phyloP scores from a whole-genome alignment of 2,329 filamentous ascomycete genomes.

The Rhynchosporium graminicola region DNA sequence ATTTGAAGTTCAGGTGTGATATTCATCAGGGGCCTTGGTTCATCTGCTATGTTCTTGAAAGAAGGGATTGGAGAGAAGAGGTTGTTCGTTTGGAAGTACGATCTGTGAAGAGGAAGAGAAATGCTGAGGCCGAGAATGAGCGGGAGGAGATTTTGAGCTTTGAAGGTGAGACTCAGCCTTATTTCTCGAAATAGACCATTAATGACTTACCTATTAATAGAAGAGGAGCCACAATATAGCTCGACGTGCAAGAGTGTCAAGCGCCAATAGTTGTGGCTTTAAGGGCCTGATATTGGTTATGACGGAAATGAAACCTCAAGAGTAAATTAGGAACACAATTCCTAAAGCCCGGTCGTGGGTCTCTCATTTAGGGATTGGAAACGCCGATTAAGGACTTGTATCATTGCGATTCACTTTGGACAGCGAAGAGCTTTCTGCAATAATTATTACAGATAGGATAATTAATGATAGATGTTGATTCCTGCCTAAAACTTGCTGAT shows the following conservation, averaged over 20 bases:
- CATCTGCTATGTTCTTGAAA: slow-evolving; percentile 9
- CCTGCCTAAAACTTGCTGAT: not conserved
- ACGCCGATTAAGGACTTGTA: not conserved
- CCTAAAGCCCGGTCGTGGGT: too few relatives aligned
- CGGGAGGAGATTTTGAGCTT: not conserved
- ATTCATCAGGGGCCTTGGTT: slow-evolving; percentile 11
- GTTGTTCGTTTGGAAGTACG: not conserved
- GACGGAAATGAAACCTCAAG: not conserved
- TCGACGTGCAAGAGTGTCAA: not conserved
- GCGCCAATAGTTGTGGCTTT: not conserved
- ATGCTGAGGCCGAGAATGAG: not conserved
- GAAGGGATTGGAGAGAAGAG: not conserved
- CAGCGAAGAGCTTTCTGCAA: not conserved
- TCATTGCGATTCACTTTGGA: not conserved
- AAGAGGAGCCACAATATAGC: not conserved
- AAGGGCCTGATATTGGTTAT: not conserved
- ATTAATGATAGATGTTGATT: too few relatives aligned
- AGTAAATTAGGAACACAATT: too few relatives aligned
- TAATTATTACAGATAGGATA: not conserved
- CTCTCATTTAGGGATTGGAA: too few relatives aligned
- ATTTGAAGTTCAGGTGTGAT: slow-evolving; percentile 19
- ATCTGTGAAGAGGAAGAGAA: not conserved
- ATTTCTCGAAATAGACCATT: not conserved
- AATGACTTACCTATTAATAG: not conserved
- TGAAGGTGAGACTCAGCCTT: not conserved